Evolutionary conservation across 2,329 filamentous ascomycete species (phyloP).

Genomic region (Cladosporium sp.): DNA sequence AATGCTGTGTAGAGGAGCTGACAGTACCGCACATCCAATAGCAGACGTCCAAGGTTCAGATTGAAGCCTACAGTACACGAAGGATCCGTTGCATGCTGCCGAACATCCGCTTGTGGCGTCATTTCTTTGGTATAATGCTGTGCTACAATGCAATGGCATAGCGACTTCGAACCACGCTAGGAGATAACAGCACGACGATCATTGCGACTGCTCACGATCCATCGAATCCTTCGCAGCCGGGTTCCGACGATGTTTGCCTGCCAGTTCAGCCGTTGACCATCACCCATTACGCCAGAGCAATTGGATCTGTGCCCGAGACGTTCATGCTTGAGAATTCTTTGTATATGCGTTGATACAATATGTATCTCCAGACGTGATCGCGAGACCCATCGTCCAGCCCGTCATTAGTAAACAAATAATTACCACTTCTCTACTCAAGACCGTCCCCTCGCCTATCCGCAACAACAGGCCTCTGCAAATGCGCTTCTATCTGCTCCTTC

Average conservation of each 20-base stretch:
- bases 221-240: neutral
- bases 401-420: neutral
- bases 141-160: neutral
- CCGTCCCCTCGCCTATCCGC: neutral
- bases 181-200: neutral
- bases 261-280: neutral
- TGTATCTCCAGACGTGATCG: neutral
- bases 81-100: neutral
- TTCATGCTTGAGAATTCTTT: too few relatives aligned
- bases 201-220: neutral
- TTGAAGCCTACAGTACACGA: neutral
- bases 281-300: neutral
- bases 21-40: neutral
- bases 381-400: neutral
- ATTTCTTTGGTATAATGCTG: neutral
- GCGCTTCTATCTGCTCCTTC: conserved; percentile 19
- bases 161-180: neutral
- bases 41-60: neutral
- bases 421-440: neutral
- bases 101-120: neutral
- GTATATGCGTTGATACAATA: neutral
- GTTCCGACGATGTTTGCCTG: neutral
- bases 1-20: neutral
- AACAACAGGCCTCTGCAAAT: neutral
- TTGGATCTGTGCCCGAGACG: too few relatives aligned